Base-by-base conservation (phyloP, 345 rosid genomes). In the Erucastrum elatum region DNA sequence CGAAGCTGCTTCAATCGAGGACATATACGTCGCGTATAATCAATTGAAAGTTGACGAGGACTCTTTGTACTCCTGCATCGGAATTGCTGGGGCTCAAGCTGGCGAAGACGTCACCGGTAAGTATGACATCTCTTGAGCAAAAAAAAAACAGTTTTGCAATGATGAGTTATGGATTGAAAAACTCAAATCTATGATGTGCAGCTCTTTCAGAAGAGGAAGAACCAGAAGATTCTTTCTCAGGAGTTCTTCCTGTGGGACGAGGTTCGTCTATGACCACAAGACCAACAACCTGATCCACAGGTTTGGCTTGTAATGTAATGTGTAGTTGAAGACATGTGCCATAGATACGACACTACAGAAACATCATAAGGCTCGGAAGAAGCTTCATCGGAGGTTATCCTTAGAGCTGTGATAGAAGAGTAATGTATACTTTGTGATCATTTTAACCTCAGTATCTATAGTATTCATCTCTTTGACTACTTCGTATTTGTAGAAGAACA, bases 41-140 rank as follows among this genome's bases (percentile, higher is more conserved):
- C 98, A 96, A 69, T 82, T 96, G 77, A 96, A 82, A 79, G 86
- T 96, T 29, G 97, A 88, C 64, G 98, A 96, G 26, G 85, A 87
- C 84, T 91, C 89, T 34, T 68, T 93, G 77, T 91, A 96, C 81
- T 91, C 99, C 12, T 96, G 99, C 83, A 84, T 91, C 56, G 99
- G 99, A 67, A 79, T 96, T 70, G 98, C 99, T 8, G 98, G 99
- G n/a, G 84, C 81, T 70, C 92, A 96, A 82, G 88, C 97, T 41
- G 90, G 95, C 17, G 97, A 89, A 66, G 91, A 86, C 46, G 79
- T 67, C 13, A 49, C 75, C 4, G 90, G 91, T 90, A 79, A 86
- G 72, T 67, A 44, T 68, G 0, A 25, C 39, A 3, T 60, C 10
- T 64, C 49, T 68, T 73, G 66, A 11, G 17, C 46, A 29, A 29